A percentile compares a stretch with the other conserved stretches of the same genome.
Evolutionary conservation across 495 filamentous ascomycete species (phyloP).

Genomic region (Penicilliopsis zonata): DNA sequence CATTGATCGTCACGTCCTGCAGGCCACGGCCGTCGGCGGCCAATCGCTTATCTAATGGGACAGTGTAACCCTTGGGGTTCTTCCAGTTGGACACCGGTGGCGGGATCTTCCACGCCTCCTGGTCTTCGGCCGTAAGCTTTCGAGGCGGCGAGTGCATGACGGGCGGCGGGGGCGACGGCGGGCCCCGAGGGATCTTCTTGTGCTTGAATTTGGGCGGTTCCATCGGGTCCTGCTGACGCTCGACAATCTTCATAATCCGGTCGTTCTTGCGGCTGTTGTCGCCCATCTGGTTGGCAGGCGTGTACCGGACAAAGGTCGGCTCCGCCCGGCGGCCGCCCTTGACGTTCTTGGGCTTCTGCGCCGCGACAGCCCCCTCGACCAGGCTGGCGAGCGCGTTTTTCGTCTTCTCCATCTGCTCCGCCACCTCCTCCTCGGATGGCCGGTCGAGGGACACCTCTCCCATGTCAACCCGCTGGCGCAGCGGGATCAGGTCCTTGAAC

Average conservation of each 20-base stretch:
- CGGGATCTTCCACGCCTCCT: slow-evolving; percentile 93
- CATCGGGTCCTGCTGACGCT: slow-evolving; percentile 91
- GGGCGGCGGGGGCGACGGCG: slow-evolving; percentile 83
- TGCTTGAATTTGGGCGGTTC: slow-evolving; percentile 98
- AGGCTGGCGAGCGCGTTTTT: slow-evolving; percentile 70
- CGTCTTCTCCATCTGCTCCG: slow-evolving; percentile 73
- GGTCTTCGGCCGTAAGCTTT: slow-evolving; percentile 93
- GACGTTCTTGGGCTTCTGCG: slow-evolving; percentile 94
- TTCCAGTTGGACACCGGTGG: slow-evolving; percentile 98
- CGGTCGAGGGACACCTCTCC: slow-evolving; percentile 86
- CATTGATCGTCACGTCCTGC: slow-evolving; percentile 94
- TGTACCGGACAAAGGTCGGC: slow-evolving; percentile 91
- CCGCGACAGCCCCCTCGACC: slow-evolving; percentile 72
- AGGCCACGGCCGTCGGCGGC: slow-evolving; percentile 90
- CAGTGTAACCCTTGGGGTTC: slow-evolving; percentile 97
- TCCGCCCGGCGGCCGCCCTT: slow-evolving; percentile 65
- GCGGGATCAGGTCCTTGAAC: slow-evolving; percentile 93
- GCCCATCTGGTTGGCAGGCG: slow-evolving; percentile 94
- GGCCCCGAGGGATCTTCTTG: slow-evolving; percentile 94
- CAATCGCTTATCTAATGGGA: slow-evolving; percentile 90
- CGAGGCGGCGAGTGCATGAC: slow-evolving; percentile 92
- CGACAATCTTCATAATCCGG: slow-evolving; percentile 96
- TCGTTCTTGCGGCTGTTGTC: slow-evolving; percentile 80
- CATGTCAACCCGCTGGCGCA: slow-evolving; percentile 85
- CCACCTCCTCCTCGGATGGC: slow-evolving; percentile 74